Percentiles rank a stretch among this genome's conserved stretches.
Conservation (phyloP, 2,329 filamentous ascomycete genomes). For the Pseudogymnoascus sp. region DNA sequence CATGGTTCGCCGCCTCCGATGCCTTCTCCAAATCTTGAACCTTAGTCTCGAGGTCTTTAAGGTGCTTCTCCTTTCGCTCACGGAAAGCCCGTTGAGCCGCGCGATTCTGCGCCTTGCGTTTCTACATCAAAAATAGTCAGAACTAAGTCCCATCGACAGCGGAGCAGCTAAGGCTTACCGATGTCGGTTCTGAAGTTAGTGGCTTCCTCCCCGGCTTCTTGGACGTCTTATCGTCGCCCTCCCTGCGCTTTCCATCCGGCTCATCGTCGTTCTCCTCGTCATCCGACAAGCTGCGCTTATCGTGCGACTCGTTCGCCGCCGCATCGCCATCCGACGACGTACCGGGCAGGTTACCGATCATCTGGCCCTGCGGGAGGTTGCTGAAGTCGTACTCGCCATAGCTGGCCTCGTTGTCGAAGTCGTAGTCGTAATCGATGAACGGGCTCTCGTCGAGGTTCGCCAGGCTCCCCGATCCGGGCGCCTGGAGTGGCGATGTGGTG, state of each 20-base stretch:
- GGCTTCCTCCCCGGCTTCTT: conserved; percentile 98
- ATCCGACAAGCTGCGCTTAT: conserved; percentile 68
- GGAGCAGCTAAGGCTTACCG: conserved; percentile 55
- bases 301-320: conserved; percentile 43
- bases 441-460: conserved; percentile 65
- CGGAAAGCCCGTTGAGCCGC: conserved; percentile 89
- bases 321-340: conserved; percentile 33
- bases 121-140: conserved; percentile 45
- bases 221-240: conserved; percentile 72
- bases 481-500: conserved; percentile 35
- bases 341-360: conserved; percentile 71
- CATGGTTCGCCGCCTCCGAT: conserved; percentile 73
- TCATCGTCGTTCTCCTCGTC: conserved; percentile 60
- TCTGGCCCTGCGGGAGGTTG: conserved; percentile 50
- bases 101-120: conserved; percentile 91
- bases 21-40: conserved; percentile 72
- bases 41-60: conserved; percentile 77
- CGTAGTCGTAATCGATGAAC: conserved; percentile 74
- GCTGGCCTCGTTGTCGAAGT: conserved; percentile 64
- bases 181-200: conserved; percentile 88
- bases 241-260: conserved; percentile 66
- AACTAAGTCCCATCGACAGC: conserved; percentile 7
- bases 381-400: conserved; percentile 58
- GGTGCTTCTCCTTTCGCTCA: conserved; percentile 87
- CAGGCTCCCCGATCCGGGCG: conserved; percentile 39